phyloP scores from a whole-genome alignment of 2,329 filamentous ascomycete genomes.

The Coniochaeta pulveracea region DNA sequence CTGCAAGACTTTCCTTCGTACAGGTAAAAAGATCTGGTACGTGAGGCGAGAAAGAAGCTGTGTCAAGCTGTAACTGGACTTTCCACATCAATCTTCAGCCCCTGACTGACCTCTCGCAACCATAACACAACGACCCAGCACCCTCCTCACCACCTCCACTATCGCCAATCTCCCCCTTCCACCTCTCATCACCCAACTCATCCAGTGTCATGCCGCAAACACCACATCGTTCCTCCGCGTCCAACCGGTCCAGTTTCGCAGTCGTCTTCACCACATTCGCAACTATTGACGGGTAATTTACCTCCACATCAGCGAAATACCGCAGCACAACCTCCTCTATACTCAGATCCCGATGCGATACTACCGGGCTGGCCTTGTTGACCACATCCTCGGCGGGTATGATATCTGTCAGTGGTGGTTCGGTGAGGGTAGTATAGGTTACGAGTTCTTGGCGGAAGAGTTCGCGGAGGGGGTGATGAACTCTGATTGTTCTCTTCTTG shows the following conservation, averaged over 20 bases:
- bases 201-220: conserved; percentile 61
- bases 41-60: too few relatives aligned
- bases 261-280: conserved; percentile 90
- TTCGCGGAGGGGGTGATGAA: conserved; percentile 78
- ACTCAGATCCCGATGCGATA: conserved; percentile 65
- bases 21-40: too few relatives aligned
- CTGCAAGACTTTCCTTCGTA: too few relatives aligned
- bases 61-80: too few relatives aligned
- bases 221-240: conserved; percentile 37
- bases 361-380: conserved; percentile 22
- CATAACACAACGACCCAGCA: conserved; percentile 50
- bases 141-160: conserved; percentile 15
- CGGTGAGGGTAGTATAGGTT: conserved; percentile 46
- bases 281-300: conserved; percentile 80
- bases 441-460: conserved; percentile 71
- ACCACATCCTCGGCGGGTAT: conserved; percentile 16
- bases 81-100: too few relatives aligned
- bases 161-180: conserved; percentile 49
- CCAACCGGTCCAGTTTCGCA: conserved; percentile 57
- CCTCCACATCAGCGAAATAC: conserved; percentile 80
- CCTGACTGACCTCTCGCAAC: conserved; percentile 61
- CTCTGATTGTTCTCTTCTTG: conserved; percentile 5
- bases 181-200: conserved; percentile 49
- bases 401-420: conserved; percentile 38
- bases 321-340: conserved; percentile 85